phyloP scores from a whole-genome alignment of 2,329 filamentous ascomycete genomes.

The Aureobasidium uvarum region DNA sequence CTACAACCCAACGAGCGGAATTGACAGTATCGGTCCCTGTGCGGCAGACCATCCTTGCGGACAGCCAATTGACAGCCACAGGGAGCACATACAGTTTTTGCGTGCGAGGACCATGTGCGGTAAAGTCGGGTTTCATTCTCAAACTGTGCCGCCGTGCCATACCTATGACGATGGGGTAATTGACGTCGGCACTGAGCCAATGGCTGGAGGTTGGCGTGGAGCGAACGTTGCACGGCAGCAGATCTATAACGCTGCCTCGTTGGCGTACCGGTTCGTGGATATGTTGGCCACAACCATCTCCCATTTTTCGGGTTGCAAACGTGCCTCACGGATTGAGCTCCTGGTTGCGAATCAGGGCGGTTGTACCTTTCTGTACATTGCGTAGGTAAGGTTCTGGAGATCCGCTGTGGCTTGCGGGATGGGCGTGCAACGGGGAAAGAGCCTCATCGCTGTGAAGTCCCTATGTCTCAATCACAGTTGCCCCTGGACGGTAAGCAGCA shows the following conservation, averaged over 20 bases:
- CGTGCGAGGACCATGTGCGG: not conserved
- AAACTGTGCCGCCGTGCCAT: not conserved
- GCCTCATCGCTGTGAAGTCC: constrained; percentile 3
- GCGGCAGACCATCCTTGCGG: not conserved
- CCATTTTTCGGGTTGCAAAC: not conserved
- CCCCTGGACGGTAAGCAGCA: not conserved
- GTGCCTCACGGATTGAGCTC: not conserved
- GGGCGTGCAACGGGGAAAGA: not conserved
- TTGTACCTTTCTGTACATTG: constrained; percentile 7
- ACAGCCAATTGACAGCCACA: not conserved
- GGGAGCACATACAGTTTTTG: not conserved
- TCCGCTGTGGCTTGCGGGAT: constrained; percentile 9
- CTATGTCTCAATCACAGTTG: not conserved
- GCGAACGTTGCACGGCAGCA: not conserved
- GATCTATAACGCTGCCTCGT: constrained; percentile 2
- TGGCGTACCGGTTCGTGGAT: not conserved
- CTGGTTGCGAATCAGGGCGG: not conserved
- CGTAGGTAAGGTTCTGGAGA: constrained; percentile 1
- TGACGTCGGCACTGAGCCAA: no score
- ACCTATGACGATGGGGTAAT: not conserved
- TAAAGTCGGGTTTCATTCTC: not conserved
- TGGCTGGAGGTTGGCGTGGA: not conserved
- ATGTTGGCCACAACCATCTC: not conserved
- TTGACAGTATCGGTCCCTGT: not conserved
- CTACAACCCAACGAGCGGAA: not conserved